Evolutionary conservation across 2,329 filamentous ascomycete species (phyloP).

Genomic region (Didymella keratinophila): DNA sequence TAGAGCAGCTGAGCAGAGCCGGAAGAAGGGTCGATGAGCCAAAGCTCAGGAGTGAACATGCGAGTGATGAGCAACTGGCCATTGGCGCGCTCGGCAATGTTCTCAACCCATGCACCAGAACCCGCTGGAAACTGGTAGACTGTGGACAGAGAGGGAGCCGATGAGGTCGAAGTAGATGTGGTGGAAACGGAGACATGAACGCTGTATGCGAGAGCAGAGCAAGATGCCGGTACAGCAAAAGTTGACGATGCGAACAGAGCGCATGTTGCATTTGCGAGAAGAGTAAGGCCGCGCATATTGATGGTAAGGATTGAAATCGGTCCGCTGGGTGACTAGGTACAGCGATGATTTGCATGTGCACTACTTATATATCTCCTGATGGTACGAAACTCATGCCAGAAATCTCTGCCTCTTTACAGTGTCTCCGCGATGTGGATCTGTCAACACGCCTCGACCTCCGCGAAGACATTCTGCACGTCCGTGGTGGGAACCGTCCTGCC

Average conservation of each 20-base stretch:
- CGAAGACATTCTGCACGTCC: slow-evolving; percentile 5
- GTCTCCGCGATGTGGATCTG: slow-evolving; percentile 16
- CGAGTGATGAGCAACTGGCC: slow-evolving; percentile 20
- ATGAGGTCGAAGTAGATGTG: background rate
- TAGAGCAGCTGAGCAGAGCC: slow-evolving; percentile 17
- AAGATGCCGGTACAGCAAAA: slow-evolving; percentile 14
- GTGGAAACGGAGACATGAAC: background rate
- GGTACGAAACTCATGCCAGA: slow-evolving; percentile 7
- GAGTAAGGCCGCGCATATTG: slow-evolving; percentile 16
- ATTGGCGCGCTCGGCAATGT: slow-evolving; percentile 20
- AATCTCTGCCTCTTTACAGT: slow-evolving; percentile 18
- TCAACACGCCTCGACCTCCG: slow-evolving; percentile 13
- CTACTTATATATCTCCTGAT: slow-evolving; percentile 10
- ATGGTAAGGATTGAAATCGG: slow-evolving; percentile 1
- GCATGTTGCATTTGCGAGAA: slow-evolving; percentile 11
- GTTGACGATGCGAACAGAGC: slow-evolving; percentile 11
- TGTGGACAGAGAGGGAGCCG: slow-evolving; percentile 9
- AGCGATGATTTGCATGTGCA: slow-evolving; percentile 13
- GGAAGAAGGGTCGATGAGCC: slow-evolving; percentile 16
- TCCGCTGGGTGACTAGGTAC: slow-evolving; percentile 7
- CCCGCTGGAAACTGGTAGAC: slow-evolving; percentile 17
- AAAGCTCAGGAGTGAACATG: slow-evolving; percentile 23
- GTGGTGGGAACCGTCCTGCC: slow-evolving; percentile 5
- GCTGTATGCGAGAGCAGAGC: slow-evolving; percentile 5
- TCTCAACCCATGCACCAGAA: slow-evolving; percentile 21